Base-by-base conservation (phyloP, 768 basidiomycete species). In the Trametes cinnabarina region DNA sequence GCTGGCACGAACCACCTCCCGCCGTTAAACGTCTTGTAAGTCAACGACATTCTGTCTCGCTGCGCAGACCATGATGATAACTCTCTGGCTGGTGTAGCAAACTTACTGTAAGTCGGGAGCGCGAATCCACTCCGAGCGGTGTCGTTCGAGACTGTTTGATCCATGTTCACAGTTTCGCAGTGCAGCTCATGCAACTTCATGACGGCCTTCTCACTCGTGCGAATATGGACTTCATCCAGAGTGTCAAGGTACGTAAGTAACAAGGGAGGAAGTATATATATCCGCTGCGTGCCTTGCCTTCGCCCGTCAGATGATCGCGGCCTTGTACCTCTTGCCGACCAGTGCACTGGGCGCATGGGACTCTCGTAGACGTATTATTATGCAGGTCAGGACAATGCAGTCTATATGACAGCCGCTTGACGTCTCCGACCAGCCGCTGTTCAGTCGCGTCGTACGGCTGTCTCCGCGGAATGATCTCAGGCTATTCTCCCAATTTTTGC, bases 351-450 rank as follows among this genome's bases (percentile, higher is more conserved):
- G 17, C 17, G 26, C 46, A 30, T 10, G 12, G 32, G 41, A 42
- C 30, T n/a, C 46, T 37, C 54, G 54, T 23, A 22, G 35, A 30
- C 8, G 11, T n/a, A 28, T 14, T n/a, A 5, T 37, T 41, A 28
- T 37, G 28, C n/a, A 15, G 44, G 46, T 47, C 39, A 39, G 30
- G 58, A 28, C 51, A 25, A 47, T 41, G 40, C 26, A 59, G 58
- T 12, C 51, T 59, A 59, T 42, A 39, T 59, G 58, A 59, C 58
- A 59, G 39, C 39, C 34, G 12, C 39, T 9, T 40, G 52, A 30
- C 58, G 26, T 12, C 25, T 46, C n/a, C 28, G 37, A 3, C 20
- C 39, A 28, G 25, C 19, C 44, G 12, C 30, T 17, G 43, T 47
- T 53, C 46, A 42, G 34, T 59, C 43, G 47, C 44, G 51, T 35